Percentiles rank a stretch among this genome's conserved stretches.
These are phyloP conservation scores for Aspergillus cristatus DNA, from an alignment of 495 filamentous ascomycete species.

Conservation along the genomic window DNA sequence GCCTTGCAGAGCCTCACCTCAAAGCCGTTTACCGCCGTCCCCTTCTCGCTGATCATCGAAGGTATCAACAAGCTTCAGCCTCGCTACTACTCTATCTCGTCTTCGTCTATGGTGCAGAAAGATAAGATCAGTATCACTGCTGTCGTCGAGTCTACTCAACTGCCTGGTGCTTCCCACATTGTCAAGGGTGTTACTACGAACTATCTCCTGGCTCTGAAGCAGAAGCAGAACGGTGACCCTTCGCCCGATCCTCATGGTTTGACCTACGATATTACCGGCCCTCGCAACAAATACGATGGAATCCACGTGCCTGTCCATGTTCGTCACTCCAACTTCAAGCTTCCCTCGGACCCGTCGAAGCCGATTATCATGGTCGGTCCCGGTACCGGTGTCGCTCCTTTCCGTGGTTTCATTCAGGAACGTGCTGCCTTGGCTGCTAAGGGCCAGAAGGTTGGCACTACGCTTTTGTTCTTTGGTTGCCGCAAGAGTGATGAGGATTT, in stretches of 20 bases:
- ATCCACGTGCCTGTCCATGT: slow-evolving; percentile 94
- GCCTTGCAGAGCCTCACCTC: slow-evolving; percentile 67
- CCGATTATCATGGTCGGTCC: slow-evolving; percentile 95
- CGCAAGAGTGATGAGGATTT: slow-evolving; percentile 79
- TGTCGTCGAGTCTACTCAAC: slow-evolving; percentile 74
- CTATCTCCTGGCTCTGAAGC: slow-evolving; percentile 90
- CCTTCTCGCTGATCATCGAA: slow-evolving; percentile 93
- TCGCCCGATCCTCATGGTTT: slow-evolving; percentile 78
- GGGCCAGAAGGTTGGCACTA: slow-evolving; percentile 81
- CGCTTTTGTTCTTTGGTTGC: slow-evolving; percentile 92
- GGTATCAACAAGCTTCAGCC: slow-evolving; percentile 90
- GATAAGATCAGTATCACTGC: slow-evolving; percentile 91
- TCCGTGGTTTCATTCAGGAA: slow-evolving; percentile 93
- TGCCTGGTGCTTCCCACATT: slow-evolving; percentile 70
- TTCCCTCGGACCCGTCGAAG: slow-evolving; percentile 89
- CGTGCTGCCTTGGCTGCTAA: slow-evolving; percentile 68
- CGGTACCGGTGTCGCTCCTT: slow-evolving; percentile 93
- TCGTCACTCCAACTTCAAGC: slow-evolving; percentile 98
- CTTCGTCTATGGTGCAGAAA: slow-evolving; percentile 88
- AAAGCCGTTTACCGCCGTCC: slow-evolving; percentile 70
- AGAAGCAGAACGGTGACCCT: slow-evolving; percentile 91
- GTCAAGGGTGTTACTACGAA: slow-evolving; percentile 96
- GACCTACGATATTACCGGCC: slow-evolving; percentile 81
- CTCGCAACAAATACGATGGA: slow-evolving; percentile 94
- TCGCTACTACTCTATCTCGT: slow-evolving; percentile 98